These are phyloP conservation scores for Mycena vulgaris DNA, from an alignment of 768 basidiomycete species.

Conservation along the genomic window DNA sequence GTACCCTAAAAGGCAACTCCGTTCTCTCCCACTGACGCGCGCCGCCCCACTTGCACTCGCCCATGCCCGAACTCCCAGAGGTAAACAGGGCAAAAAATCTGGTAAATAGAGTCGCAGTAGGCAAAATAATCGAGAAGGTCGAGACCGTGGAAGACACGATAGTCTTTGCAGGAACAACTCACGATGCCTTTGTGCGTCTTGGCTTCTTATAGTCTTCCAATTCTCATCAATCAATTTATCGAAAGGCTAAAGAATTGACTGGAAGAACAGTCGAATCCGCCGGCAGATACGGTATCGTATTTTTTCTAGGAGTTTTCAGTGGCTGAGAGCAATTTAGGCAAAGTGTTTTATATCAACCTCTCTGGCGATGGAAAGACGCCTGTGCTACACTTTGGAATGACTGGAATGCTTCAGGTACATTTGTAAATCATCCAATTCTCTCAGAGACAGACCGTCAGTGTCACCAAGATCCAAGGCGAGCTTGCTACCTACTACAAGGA, in stretches of 20 bases:
- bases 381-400: slow-evolving; percentile 89
- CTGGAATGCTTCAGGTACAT: slow-evolving; percentile 81
- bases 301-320: not conserved
- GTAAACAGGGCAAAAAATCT: slow-evolving; percentile 78
- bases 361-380: slow-evolving; percentile 74
- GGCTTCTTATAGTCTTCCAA: not conserved
- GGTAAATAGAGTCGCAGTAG: slow-evolving; percentile 65
- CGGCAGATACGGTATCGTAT: slow-evolving; percentile 66
- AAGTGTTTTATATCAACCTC: slow-evolving; percentile 78
- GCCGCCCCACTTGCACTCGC: not conserved
- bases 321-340: slow-evolving; percentile 55
- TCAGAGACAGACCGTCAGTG: not conserved
- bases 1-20: slow-evolving; percentile 14
- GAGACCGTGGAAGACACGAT: slow-evolving; percentile 73
- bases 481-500: slow-evolving; percentile 65
- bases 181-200: slow-evolving; percentile 73
- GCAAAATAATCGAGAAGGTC: slow-evolving; percentile 69
- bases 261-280: slow-evolving; percentile 64
- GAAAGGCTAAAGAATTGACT: slow-evolving; percentile 68
- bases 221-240: slow-evolving; percentile 17
- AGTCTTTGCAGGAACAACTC: slow-evolving; percentile 72
- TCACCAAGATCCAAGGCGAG: slow-evolving; percentile 62
- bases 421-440: not conserved
- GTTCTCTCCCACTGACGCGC: not conserved
- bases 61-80: slow-evolving; percentile 60